Conservation (phyloP, 257 asterid genomes). For the Coffea eugenioides region DNA sequence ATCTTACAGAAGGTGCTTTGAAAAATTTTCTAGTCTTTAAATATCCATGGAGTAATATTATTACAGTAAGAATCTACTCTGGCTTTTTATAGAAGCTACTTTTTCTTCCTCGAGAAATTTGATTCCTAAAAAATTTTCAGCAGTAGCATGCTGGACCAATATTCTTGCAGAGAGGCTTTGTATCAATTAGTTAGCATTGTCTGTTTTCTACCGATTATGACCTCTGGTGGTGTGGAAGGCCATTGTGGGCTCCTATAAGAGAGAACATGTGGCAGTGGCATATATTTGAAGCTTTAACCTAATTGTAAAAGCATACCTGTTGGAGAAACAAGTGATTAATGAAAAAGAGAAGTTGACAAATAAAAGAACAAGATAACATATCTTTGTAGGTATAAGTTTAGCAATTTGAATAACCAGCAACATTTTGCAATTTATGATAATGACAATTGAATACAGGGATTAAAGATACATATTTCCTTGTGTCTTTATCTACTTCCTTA, state of each 20-base stretch:
- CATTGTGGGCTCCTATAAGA: neutral
- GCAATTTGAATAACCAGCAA: neutral
- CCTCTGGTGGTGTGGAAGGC: conserved; percentile 13
- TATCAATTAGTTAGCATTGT: conserved; percentile 4
- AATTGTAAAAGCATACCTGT: neutral
- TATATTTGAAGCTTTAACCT: neutral
- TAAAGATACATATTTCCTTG: too few species aligned
- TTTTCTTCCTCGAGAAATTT: conserved; percentile 2
- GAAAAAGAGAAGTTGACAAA: neutral
- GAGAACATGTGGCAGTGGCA: neutral
- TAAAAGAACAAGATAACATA: neutral
- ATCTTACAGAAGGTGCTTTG: conserved; percentile 25
- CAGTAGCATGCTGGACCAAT: neutral
- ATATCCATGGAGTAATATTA: conserved; percentile 8
- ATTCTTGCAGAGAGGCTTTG: neutral
- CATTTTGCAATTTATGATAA: neutral
- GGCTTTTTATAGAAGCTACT: conserved; percentile 1
- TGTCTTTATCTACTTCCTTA: too few species aligned
- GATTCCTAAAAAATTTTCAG: neutral
- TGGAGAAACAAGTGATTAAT: neutral
- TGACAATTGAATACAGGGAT: neutral
- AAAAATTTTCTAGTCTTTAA: conserved; percentile 3
- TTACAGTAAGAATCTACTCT: conserved; percentile 13
- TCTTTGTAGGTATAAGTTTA: too few species aligned
- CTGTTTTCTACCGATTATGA: conserved; percentile 5